A percentile compares a stretch with the other conserved stretches of the same genome.
These are phyloP conservation scores for Tulasnella sp. DNA, from an alignment of 768 basidiomycete genomes.

Conservation along the genomic window DNA sequence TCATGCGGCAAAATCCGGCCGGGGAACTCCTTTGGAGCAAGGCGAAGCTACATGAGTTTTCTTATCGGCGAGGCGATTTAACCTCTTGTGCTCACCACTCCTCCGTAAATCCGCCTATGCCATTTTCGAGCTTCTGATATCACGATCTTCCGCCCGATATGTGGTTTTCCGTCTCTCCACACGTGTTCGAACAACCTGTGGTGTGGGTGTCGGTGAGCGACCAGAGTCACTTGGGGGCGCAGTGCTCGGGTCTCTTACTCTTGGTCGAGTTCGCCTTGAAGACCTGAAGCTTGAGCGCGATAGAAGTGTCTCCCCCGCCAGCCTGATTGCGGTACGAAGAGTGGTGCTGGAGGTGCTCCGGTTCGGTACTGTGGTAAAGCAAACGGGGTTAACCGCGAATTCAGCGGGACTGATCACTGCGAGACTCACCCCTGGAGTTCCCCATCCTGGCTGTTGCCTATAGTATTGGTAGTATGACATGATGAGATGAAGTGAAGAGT, in stretches of 20 bases:
- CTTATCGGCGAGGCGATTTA: neutral
- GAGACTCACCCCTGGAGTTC: conserved; percentile 25
- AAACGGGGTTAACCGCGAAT: neutral
- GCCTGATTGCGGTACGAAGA: conserved; percentile 32
- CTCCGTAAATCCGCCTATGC: conserved; percentile 65
- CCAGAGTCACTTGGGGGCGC: neutral
- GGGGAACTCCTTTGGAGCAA: conserved; percentile 47
- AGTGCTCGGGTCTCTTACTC: conserved; percentile 30
- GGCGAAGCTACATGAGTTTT: neutral
- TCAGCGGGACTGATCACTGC: neutral
- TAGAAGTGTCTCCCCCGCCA: conserved; percentile 27
- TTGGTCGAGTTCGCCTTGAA: conserved; percentile 29
- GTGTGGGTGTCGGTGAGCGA: neutral
- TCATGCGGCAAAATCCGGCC: conserved; percentile 53
- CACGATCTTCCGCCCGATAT: conserved; percentile 41
- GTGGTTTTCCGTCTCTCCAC: conserved; percentile 43
- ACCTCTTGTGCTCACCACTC: conserved; percentile 35
- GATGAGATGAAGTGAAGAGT: neutral
- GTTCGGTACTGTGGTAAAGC: conserved; percentile 23
- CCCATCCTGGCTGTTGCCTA: conserved; percentile 29
- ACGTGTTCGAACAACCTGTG: conserved; percentile 40
- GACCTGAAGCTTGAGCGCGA: conserved; percentile 22
- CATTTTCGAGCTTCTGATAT: conserved; percentile 59
- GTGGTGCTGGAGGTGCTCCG: conserved; percentile 32
- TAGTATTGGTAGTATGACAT: neutral